A percentile compares a stretch with the other conserved stretches of the same genome.
These are phyloP conservation scores for Aspergillus taichungensis DNA, from an alignment of 495 filamentous ascomycete genomes.

Conservation along the genomic window DNA sequence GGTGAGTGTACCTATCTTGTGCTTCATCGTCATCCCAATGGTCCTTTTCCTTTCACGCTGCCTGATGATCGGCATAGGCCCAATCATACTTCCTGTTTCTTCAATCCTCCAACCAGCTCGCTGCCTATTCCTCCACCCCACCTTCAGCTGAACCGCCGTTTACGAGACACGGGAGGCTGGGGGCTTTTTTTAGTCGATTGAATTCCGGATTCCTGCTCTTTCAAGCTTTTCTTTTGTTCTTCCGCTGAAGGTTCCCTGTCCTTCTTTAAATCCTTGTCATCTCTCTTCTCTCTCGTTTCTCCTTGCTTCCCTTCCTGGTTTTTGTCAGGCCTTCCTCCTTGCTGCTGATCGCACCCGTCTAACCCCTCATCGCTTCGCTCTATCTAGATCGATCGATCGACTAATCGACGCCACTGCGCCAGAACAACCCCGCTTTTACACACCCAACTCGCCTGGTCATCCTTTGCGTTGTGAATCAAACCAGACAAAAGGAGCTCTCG, in stretches of 20 bases:
- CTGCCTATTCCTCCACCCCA: slow-evolving; percentile 8
- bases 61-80: not conserved
- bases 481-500: too few species aligned
- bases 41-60: too few species aligned
- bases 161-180: slow-evolving; percentile 3
- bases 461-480: too few species aligned
- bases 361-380: not conserved
- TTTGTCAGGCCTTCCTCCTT: not conserved
- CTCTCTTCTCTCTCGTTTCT: slow-evolving; percentile 2
- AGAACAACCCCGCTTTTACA: not conserved
- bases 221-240: slow-evolving; percentile 3
- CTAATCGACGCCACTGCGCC: too few species aligned
- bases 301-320: not conserved
- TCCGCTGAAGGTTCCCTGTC: slow-evolving; percentile 5
- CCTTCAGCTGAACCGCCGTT: slow-evolving; percentile 10
- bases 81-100: not conserved
- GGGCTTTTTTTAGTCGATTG: not conserved
- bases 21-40: too few species aligned
- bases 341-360: not conserved
- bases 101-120: slow-evolving; percentile 9
- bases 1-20: too few species aligned
- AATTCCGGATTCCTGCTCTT: slow-evolving; percentile 1
- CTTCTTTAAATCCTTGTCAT: slow-evolving; percentile 8
- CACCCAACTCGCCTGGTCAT: too few species aligned
- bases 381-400: not conserved